phyloP scores from a whole-genome alignment of 805 yeast species.

The Sugiyamaella floridensis region DNA sequence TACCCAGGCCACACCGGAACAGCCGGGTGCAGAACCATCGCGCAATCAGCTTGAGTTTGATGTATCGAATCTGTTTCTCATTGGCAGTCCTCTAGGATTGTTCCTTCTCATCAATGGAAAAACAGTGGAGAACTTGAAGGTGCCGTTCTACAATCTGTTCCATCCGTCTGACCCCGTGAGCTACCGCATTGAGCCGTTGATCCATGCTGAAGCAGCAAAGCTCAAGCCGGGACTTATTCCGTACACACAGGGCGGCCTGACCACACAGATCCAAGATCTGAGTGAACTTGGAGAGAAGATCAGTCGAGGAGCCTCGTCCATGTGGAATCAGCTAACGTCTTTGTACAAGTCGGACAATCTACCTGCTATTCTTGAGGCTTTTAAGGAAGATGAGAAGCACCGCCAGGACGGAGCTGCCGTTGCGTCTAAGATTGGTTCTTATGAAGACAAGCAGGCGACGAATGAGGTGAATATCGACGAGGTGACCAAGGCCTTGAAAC shows the following conservation, averaged over 20 bases:
- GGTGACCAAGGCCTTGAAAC: conserved; percentile 32
- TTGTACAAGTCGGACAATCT: not conserved
- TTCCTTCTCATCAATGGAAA: conserved; percentile 66
- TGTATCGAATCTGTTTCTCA: conserved; percentile 66
- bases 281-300: conserved; percentile 17
- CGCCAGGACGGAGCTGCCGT: not conserved
- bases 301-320: conserved; percentile 12
- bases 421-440: not conserved
- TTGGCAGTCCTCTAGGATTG: conserved; percentile 89
- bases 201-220: conserved; percentile 42
- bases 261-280: conserved; percentile 35
- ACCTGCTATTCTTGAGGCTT: not conserved
- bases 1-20: conserved; percentile 35
- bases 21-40: conserved; percentile 9
- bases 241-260: conserved; percentile 38
- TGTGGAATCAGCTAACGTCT: conserved; percentile 11
- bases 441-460: not conserved
- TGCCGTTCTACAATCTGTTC: conserved; percentile 68
- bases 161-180: conserved; percentile 92
- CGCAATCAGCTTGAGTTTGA: conserved; percentile 47
- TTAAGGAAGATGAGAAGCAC: not conserved
- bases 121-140: conserved; percentile 37
- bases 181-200: conserved; percentile 80
- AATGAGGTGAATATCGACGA: conserved; percentile 4
- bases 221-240: conserved; percentile 54